Evolutionary conservation across 2,329 filamentous ascomycete species (phyloP), one percentile per base, ranked within the genome.

Genomic region (Hypocrella siamensis): DNA sequence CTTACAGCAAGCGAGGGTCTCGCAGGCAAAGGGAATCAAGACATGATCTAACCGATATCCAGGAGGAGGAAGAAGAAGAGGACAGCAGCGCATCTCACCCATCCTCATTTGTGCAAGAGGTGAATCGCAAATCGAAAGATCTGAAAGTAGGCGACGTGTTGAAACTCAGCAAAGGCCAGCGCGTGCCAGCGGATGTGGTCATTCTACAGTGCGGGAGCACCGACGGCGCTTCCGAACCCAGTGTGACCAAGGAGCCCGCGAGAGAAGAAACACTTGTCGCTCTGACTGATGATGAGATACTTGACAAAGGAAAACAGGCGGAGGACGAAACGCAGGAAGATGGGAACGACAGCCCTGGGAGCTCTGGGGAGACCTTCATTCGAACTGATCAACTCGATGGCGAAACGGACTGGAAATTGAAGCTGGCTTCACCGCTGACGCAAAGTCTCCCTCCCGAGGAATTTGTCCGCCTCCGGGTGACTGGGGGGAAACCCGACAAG

Each of bases 351-450:
- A 52, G 46, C 30, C 55, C 57, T 14, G 33, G 30, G 5, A 56
- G 67, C n/a, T 64, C 66, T 17, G 85, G 85, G 18, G 92, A 98
- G 56, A 88, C 88, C 0, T 98, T 98, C 47, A 96, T 98, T 48
- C 73, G 90, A 37, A 98, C 92, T 2, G 90, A 98, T 53, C 90
- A 98, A 50, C 67, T 98, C 8, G 90, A 98, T 47, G 90, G 90
- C 43, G 90, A 98, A 58, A 98, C 90, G 0, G 90, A 98, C 49
- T 98, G 90, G 92, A 98, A 98, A 57, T 62, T 98, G 35, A 77
- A 92, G 19, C 56, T 96, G 22, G 85, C 90, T 2, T 90, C 85
- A 10, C 74, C 82, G 0, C 56, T 96, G 17, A 88, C 86, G 1
- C 90, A 98, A 48, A 69, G 63, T n/a, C 60, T 98, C 15, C 57